These are phyloP conservation scores for Zymoseptoria ardabiliae DNA, from an alignment of 2,329 filamentous ascomycete genomes.

Conservation along the genomic window DNA sequence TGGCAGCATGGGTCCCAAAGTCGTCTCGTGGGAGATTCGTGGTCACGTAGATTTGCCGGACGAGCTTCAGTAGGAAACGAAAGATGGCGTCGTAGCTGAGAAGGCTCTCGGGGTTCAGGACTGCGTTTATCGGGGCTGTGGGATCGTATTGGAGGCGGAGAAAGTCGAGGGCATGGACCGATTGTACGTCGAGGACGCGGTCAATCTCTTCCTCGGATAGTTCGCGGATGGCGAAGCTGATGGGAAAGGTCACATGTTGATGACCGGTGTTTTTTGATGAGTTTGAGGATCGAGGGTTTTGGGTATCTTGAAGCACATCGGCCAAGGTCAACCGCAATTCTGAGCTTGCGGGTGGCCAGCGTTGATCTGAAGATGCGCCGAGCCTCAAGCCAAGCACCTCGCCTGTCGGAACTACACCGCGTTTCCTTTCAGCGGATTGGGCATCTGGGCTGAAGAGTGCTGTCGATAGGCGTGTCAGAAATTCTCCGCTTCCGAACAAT, in stretches of 20 bases:
- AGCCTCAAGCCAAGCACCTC: slow-evolving; percentile 75
- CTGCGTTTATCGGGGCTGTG: slow-evolving; percentile 59
- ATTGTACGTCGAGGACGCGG: slow-evolving; percentile 72
- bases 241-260: slow-evolving; percentile 34
- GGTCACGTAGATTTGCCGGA: slow-evolving; percentile 61
- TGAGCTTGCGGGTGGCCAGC: slow-evolving; percentile 88
- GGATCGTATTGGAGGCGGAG: slow-evolving; percentile 78
- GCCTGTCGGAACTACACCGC: slow-evolving; percentile 61
- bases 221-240: slow-evolving; percentile 71
- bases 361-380: slow-evolving; percentile 59
- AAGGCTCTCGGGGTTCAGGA: slow-evolving; percentile 65
- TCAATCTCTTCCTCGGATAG: slow-evolving; percentile 72
- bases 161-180: slow-evolving; percentile 87
- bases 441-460: slow-evolving; percentile 80
- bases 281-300: slow-evolving; percentile 39
- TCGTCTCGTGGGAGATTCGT: slow-evolving; percentile 27
- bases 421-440: slow-evolving; percentile 66
- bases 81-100: slow-evolving; percentile 82
- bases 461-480: slow-evolving; percentile 70
- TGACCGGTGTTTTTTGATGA: slow-evolving; percentile 39
- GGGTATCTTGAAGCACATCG: slow-evolving; percentile 56
- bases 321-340: slow-evolving; percentile 85
- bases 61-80: slow-evolving; percentile 65
- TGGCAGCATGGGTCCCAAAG: background rate
- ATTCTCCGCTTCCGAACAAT: slow-evolving; percentile 75